Evolutionary conservation across 2,329 filamentous ascomycete species (phyloP).

Genomic region (Neopestalotiopsis rosae): DNA sequence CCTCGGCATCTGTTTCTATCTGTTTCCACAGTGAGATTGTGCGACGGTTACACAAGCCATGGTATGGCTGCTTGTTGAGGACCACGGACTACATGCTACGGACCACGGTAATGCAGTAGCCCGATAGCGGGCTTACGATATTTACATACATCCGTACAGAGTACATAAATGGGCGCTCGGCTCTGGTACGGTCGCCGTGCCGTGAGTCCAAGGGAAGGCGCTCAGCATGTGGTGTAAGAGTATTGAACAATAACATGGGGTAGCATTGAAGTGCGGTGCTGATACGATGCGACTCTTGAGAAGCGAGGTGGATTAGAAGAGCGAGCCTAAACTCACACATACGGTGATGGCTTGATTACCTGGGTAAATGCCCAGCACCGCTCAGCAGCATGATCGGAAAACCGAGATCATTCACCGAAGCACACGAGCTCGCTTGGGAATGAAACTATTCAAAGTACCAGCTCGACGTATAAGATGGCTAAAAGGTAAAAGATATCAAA

Average conservation of each 20-base stretch:
- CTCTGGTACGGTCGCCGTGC: neutral
- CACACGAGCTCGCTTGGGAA: neutral
- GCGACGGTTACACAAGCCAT: slow-evolving; percentile 6
- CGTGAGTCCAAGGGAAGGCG: neutral
- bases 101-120: neutral
- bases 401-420: neutral
- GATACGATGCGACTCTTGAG: neutral
- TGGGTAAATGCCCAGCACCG: too few species aligned
- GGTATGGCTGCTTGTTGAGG: too few species aligned
- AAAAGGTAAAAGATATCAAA: neutral
- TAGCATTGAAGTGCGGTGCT: neutral
- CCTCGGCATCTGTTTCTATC: slow-evolving; percentile 10
- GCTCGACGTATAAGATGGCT: neutral
- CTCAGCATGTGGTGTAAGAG: too few species aligned
- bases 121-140: slow-evolving; percentile 1
- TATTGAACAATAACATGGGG: neutral
- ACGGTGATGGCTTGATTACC: too few species aligned
- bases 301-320: neutral
- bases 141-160: neutral
- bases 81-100: too few species aligned
- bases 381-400: neutral
- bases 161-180: neutral
- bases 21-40: slow-evolving; percentile 6
- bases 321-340: too few species aligned
- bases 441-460: neutral